A percentile compares a stretch with the other conserved stretches of the same genome.
These are phyloP conservation scores for Aspergillus sp. DNA, from an alignment of 2,329 filamentous ascomycete species.

Conservation along the genomic window DNA sequence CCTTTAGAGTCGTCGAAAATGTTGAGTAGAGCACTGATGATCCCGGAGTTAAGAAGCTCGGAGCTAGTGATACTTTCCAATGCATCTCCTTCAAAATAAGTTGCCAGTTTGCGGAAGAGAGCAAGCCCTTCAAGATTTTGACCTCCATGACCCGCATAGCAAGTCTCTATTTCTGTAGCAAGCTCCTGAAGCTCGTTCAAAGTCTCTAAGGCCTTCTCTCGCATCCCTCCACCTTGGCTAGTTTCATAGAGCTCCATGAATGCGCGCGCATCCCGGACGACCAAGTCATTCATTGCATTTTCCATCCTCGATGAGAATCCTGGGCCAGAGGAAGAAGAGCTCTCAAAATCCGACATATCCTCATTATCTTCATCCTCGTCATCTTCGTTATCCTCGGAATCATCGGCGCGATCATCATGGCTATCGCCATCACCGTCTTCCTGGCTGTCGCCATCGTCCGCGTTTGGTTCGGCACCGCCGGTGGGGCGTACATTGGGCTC, in stretches of 20 bases:
- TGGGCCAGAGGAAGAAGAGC: constrained; percentile 55
- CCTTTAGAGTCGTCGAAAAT: constrained; percentile 72
- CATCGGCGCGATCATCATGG: constrained; percentile 52
- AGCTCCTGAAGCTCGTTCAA: constrained; percentile 70
- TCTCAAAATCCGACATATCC: constrained; percentile 65
- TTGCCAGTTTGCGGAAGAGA: constrained; percentile 73
- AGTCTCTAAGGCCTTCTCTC: constrained; percentile 75
- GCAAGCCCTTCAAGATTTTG: constrained; percentile 53
- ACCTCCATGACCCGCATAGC: constrained; percentile 55
- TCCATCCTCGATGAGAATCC: constrained; percentile 38
- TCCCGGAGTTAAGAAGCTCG: constrained; percentile 84
- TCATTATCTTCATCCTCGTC: constrained; percentile 44
- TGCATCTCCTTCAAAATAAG: constrained; percentile 84
- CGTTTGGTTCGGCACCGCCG: constrained; percentile 26
- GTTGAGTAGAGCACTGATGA: constrained; percentile 79
- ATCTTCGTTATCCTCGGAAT: constrained; percentile 55
- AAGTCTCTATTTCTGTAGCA: constrained; percentile 68
- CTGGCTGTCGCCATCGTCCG: constrained; percentile 40
- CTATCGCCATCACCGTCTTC: constrained; percentile 57
- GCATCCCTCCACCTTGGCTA: constrained; percentile 71
- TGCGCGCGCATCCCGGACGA: constrained; percentile 73
- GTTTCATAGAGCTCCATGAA: constrained; percentile 84
- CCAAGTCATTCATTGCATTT: constrained; percentile 66
- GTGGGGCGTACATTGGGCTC: constrained; percentile 12
- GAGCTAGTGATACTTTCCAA: constrained; percentile 93